Base-by-base conservation (phyloP, 2,329 filamentous ascomycete species). In the Hymenoscyphus repandus region DNA sequence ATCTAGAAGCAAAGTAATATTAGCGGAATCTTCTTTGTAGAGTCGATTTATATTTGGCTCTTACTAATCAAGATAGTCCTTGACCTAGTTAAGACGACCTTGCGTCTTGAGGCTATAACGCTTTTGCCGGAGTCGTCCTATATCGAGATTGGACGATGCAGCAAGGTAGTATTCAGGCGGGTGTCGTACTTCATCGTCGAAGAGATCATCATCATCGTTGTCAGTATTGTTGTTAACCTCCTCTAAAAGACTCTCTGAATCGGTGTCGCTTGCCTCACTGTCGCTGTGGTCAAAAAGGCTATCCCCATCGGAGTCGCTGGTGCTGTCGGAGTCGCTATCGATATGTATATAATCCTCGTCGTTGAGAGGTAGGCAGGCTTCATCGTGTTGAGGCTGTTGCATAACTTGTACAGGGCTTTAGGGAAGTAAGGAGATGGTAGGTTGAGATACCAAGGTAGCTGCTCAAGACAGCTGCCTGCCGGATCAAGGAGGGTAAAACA, bases 201-300 rank as follows among this genome's bases (percentile, higher is more conserved):
- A 27, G 7, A 27, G 22, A 7, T 27, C 7, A 27, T 27, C 7
- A 27, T 27, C 7, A 27, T 27, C 7, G 7, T 27, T 27, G 7
- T 27, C 7, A 27, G 22, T 27, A 27, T 27, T 27, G 7, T 27
- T 27, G 7, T 27, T 27, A 27, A 27, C 22, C 22, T 27, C 7
- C 22, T 27, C 7, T 4, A 27, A 27, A 27, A 27, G 22, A 27
- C 22, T 27, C 22, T 51, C 45, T 31, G 32, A 31, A 15, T 47
- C 42, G 20, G 49, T 42, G 17, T 51, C 42, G 30, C 49, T 51
- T 37, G 40, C 17, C 33, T 41, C 39, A 18, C 47, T 22, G 27
- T 51, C 44, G 18, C 45, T 48, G 15, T 30, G 40, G 42, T 51
- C 37, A 36, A 27, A 51, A 51, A 47, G 44, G n/a, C 38, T 45